Evolutionary conservation across 306 rosid genomes (phyloP), one percentile per base, ranked within the genome.

Genomic region (Mimosa bimucronata): DNA sequence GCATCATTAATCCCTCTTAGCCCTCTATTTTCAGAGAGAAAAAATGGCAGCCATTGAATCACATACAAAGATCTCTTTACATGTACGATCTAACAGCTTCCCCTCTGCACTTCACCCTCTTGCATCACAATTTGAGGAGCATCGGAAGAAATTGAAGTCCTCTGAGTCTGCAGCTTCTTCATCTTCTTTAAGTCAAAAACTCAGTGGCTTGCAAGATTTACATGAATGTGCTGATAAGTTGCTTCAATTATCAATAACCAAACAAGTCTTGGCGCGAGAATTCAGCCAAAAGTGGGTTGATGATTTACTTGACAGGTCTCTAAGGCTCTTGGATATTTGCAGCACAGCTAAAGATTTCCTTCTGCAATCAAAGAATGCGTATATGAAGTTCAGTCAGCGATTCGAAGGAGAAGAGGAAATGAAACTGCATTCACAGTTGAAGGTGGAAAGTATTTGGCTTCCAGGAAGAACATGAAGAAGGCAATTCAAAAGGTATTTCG

Each of bases 61-160:
- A 68, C 74, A 11, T 78, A 7, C 65, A 74, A 83, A 73, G 64
- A 64, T 23, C 82, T 78, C 81, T 64, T 19, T 74, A 9, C 89
- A 83, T 62, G 66, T 57, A 44, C 50, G 85, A 69, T 62, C 85
- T 71, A 78, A 86, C 66, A 83, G 87, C 77, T 71, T 83, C 21
- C 83, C 83, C 26, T 80, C 81, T 10, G 48, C 79, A 45, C 73
- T 83, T 28, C 67, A 61, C 67, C n/a, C 67, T 9, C 67, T 28
- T 61, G 67, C 25, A 14, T 61, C 67, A 61, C 67, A 61, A 28
- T 28, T 61, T 29, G 37, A 12, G 67, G 38, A 61, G 38, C 38
- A 28, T 12, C 38, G 26, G 0, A 26, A 60, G 31, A 60, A 31
- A 60, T 60, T 60, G 38, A 28, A 26, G 38, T 61, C 67, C 16